A percentile compares a stretch with the other conserved stretches of the same genome.
Evolutionary conservation across 2,329 filamentous ascomycete species (phyloP).

Genomic region (Cladosporium sp.): DNA sequence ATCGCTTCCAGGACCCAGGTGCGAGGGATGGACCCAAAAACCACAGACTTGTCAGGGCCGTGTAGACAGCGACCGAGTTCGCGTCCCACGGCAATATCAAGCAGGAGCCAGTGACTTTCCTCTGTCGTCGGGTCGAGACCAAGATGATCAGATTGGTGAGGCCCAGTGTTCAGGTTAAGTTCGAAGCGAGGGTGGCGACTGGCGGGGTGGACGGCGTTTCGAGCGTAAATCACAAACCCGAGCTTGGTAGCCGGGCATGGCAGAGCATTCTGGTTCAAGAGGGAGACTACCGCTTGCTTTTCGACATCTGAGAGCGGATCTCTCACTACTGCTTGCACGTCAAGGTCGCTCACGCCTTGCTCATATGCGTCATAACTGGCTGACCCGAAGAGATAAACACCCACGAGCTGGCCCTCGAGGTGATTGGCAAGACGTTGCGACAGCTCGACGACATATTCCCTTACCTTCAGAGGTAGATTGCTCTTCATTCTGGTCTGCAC

Average conservation of each 20-base stretch:
- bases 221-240: not conserved
- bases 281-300: not conserved
- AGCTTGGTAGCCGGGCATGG: not conserved
- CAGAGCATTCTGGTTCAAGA: not conserved
- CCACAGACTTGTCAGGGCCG: not conserved
- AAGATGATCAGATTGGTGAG: not conserved
- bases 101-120: not conserved
- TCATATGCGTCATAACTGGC: not conserved
- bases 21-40: not conserved
- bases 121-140: not conserved
- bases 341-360: not conserved
- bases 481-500: not conserved
- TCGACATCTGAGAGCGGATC: not conserved
- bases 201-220: not conserved
- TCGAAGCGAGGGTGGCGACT: not conserved
- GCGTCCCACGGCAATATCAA: not conserved
- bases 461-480: not conserved
- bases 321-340: not conserved
- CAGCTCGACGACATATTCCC: not conserved
- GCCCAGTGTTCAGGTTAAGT: not conserved
- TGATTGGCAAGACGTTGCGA: not conserved
- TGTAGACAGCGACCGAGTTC: not conserved
- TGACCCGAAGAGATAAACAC: not conserved
- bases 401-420: not conserved
- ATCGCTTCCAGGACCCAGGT: not conserved